Base-by-base conservation (phyloP, 2,329 filamentous ascomycete genomes). In the Teratosphaeria viscida region DNA sequence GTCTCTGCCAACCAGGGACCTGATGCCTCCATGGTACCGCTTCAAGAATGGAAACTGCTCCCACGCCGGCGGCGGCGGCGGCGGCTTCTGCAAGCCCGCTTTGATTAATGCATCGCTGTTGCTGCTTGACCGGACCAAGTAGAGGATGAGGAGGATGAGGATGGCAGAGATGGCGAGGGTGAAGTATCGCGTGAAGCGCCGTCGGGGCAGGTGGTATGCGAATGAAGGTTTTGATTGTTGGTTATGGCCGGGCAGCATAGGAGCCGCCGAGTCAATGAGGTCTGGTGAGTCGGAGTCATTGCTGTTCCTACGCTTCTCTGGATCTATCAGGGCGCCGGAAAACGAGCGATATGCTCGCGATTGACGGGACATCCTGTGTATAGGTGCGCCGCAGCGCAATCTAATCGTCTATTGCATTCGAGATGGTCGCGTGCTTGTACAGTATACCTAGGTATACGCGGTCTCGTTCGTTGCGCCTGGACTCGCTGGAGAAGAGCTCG, bases 21-120 rank as follows among this genome's bases (percentile, higher is more conserved):
- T 81, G 61, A 99, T 81, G 0, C 94, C 94, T 14, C 91, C 92
- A 72, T 96, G 94, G 72, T 96, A 99, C 63, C 92, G 82, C 61
- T 86, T 87, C 62, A 99, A 74, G 68, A 96, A 95, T 0, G 85
- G 84, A 71, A 95, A 97, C 10, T 82, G 83, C 71, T 95, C 89
- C 91, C 92, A 97, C n/a, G 82, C 74, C 0, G 85, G 84, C 12
- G 89, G 88, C 23, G 85, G 82, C 0, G 84, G 80, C 12, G 81
- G 81, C 64, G 85, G 84, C 35, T 69, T 67, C 39, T 66, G 64
- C 57, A 68, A 32, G 16, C 83, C 81, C 32, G 87, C 70, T 60
- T 82, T 81, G 57, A 81, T 73, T 62, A 82, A 77, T 26, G 87
- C 76, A 62, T 78, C 81, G 52, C 67, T 70, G 4, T 66, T 61